Base-by-base conservation (phyloP, 768 basidiomycete genomes). In the Suillus lakei region DNA sequence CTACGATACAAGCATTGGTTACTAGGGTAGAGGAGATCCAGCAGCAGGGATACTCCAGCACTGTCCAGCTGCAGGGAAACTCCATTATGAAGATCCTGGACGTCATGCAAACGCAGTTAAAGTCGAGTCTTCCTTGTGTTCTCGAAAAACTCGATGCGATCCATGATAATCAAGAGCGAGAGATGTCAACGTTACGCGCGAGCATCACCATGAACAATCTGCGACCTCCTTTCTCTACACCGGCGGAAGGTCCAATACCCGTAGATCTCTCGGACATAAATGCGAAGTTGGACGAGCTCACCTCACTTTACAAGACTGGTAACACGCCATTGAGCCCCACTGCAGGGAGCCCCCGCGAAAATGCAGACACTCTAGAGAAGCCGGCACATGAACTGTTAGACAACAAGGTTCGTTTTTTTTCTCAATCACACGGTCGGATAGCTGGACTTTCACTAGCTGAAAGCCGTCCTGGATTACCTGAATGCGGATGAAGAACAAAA, bases 401-500 rank as follows among this genome's bases (percentile, higher is more conserved):
- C 12, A 69, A 73, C 12, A 76, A 71, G 70, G 75, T 76, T 36
- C 43, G 43, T 1, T 32, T 12, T 56, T n/a, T 43, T 38, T 30
- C 32, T 4, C 36, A 51, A 34, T 18, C 13, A 51, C n/a, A 32
- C 28, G 5, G 39, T 62, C 36, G 61, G 21, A 18, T 50, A 46
- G 61, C 16, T 61, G 38, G 46, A 13, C 7, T 61, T 26, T n/a
- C 12, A 54, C 28, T 23, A 84, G 80, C 65, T 86, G 10, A 76
- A 80, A 61, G 81, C 81, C 61, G 79, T 90, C n/a, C 61, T 86
- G 50, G 72, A 71, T 16, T 72, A 86, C n/a, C 71, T 91, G 23
- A 80, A 80, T 61, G 77, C 80, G 30, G 86, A 85, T 12, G 78
- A 82, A 64, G 79, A 74, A 23, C 84, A 86, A 66, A 84, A 83